These are phyloP conservation scores for Pleurotus sapidus DNA, from an alignment of 768 basidiomycete species.

Conservation along the genomic window DNA sequence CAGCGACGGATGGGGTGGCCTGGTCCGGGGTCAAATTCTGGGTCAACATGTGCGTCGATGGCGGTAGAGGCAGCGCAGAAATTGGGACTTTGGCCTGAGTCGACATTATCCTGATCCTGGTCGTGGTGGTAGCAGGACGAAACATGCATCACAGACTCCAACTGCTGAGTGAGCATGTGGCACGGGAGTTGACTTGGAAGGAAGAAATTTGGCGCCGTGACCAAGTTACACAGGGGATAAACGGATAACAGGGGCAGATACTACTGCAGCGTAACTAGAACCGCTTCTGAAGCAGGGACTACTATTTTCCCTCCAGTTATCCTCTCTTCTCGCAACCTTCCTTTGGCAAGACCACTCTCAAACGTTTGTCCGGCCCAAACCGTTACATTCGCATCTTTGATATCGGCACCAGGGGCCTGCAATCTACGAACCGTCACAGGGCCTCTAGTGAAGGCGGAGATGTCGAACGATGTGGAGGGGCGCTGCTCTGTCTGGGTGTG, in stretches of 20 bases:
- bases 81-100: constrained; percentile 26
- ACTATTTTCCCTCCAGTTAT: constrained; percentile 28
- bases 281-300: constrained; percentile 35
- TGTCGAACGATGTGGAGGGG: constrained; percentile 42
- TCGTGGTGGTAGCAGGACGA: not conserved
- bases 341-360: constrained; percentile 36
- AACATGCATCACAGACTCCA: not conserved
- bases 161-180: constrained; percentile 6
- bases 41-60: constrained; percentile 35
- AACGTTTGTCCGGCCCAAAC: constrained; percentile 52
- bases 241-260: not conserved
- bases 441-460: constrained; percentile 35
- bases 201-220: not conserved
- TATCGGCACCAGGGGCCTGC: constrained; percentile 47
- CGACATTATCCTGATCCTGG: constrained; percentile 1
- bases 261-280: constrained; percentile 27
- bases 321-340: constrained; percentile 35
- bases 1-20: constrained; percentile 45
- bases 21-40: constrained; percentile 58
- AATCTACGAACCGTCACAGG: constrained; percentile 36
- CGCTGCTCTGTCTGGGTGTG: constrained; percentile 38
- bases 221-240: not conserved
- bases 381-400: constrained; percentile 38
- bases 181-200: not conserved
- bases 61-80: constrained; percentile 50